Evolutionary conservation across 192 early-diverging fungal genomes (phyloP), one percentile per base, ranked within the genome.

Genomic region (Podila minutissima): DNA sequence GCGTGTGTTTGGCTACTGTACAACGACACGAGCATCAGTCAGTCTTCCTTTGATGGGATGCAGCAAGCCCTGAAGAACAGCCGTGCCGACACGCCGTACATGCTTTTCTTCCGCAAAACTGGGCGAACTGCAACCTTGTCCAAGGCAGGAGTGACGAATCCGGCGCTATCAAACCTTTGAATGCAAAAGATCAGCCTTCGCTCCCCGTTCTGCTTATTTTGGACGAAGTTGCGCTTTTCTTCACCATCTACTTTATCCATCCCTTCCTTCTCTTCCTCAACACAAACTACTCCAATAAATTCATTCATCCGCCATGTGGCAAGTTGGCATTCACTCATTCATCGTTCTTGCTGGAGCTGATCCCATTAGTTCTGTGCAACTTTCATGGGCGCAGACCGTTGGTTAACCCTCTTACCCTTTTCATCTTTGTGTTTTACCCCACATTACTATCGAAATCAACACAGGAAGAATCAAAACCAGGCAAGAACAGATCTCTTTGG

Each of bases 81-180:
- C 60, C 82, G 75, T 28, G 53, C 65, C 24, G 85, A 86, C 33
- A 87, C 86, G 12, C 86, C 86, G 3, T 87, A 87, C 50, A 74
- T 87, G 48, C 73, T 87, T 9, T 87, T 87, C 38, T 86, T 83
- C 28, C 60, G 75, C 57, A 69, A 64, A 26, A 49, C 53, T 4
- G 66, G 53, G 53, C 53, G 53, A 1, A 55, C 53, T n/a, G 53
- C 24, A 24, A 26, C 13, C 31, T 15, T 68, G 66, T 22, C 66
- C 22, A 17, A 20, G 2, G 29, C 12, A 26, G 59, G 59, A 22
- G 1, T 28, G 31, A 61, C 26, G 15, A 33, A 32, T 61, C 53
- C 22, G 53, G 22, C 20, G 53, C 59, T 32, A 17, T 33, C 59
- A 61, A 61, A 61, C 59, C 59, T 61, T 32, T 61, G 59, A 62